These are phyloP conservation scores for Debaryomyces prosopidis DNA, from an alignment of 805 yeast species.

Conservation along the genomic window DNA sequence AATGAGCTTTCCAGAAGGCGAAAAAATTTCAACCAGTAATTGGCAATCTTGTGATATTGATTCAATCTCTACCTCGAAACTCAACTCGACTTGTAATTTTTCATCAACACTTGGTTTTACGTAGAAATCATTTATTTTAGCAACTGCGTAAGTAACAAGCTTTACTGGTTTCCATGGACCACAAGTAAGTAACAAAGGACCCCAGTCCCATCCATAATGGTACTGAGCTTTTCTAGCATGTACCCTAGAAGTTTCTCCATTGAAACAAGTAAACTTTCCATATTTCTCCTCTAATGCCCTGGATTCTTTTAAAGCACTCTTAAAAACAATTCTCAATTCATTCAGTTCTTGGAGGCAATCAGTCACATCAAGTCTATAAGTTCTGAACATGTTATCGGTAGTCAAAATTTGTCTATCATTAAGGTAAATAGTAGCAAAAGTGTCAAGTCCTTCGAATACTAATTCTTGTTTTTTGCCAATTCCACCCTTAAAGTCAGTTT, in stretches of 20 bases:
- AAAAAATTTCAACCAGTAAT: slow-evolving; percentile 9
- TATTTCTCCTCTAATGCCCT: slow-evolving; percentile 31
- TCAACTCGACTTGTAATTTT: slow-evolving; percentile 8
- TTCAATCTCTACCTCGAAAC: slow-evolving; percentile 6
- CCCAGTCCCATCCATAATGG: slow-evolving; percentile 64
- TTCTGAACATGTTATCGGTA: slow-evolving; percentile 46
- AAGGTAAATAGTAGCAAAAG: slow-evolving; percentile 39
- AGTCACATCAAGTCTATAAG: slow-evolving; percentile 29
- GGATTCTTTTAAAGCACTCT: slow-evolving; percentile 36
- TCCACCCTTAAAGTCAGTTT: slow-evolving; percentile 14
- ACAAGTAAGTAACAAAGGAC: slow-evolving; percentile 44
- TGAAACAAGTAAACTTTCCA: slow-evolving; percentile 30
- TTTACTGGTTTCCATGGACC: slow-evolving; percentile 44
- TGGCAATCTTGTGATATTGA: background rate
- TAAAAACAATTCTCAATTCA: slow-evolving; percentile 34
- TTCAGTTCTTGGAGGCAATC: slow-evolving; percentile 20
- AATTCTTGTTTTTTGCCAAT: slow-evolving; percentile 17
- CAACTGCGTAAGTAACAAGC: slow-evolving; percentile 18
- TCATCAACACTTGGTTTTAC: slow-evolving; percentile 10
- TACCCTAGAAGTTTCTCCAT: slow-evolving; percentile 46
- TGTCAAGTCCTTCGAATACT: slow-evolving; percentile 47
- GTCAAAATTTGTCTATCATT: slow-evolving; percentile 35
- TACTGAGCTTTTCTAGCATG: slow-evolving; percentile 54
- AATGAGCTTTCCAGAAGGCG: slow-evolving; percentile 12
- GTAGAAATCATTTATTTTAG: slow-evolving; percentile 16